A percentile compares a stretch with the other conserved stretches of the same genome.
phyloP scores from a whole-genome alignment of 257 asterid genomes.

The Dorcoceras hygrometricum region DNA sequence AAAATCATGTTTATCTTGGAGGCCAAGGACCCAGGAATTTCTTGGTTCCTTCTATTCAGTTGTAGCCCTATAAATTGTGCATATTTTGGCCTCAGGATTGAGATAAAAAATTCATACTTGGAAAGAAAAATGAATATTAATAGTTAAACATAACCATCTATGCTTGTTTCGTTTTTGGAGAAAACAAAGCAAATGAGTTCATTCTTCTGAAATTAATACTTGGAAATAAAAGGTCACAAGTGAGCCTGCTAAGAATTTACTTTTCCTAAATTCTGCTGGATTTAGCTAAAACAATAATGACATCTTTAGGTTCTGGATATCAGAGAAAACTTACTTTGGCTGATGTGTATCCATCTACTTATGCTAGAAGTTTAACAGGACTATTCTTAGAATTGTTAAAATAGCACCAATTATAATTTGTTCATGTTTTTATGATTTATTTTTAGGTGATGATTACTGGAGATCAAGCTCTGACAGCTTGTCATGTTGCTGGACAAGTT shows the following conservation, averaged over 20 bases:
- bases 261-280: background rate
- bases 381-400: background rate
- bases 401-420: background rate
- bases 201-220: too few species aligned
- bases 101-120: background rate
- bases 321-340: background rate
- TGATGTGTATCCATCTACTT: background rate
- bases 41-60: background rate
- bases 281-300: background rate
- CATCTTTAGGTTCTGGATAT: conserved; percentile 10
- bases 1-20: conserved; percentile 1
- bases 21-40: background rate
- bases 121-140: background rate
- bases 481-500: conserved; percentile 97
- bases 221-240: background rate
- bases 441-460: conserved; percentile 96
- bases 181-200: background rate
- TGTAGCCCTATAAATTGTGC: background rate
- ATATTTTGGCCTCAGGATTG: background rate
- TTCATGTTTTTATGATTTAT: conserved; percentile 17
- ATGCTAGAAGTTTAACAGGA: conserved; percentile 5
- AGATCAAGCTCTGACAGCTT: conserved; percentile 98
- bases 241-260: background rate
- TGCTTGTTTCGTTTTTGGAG: too few species aligned
- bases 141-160: too few species aligned